Base-by-base conservation (phyloP, 352 stramenopile genomes). In the Phytopythium sindhum region DNA sequence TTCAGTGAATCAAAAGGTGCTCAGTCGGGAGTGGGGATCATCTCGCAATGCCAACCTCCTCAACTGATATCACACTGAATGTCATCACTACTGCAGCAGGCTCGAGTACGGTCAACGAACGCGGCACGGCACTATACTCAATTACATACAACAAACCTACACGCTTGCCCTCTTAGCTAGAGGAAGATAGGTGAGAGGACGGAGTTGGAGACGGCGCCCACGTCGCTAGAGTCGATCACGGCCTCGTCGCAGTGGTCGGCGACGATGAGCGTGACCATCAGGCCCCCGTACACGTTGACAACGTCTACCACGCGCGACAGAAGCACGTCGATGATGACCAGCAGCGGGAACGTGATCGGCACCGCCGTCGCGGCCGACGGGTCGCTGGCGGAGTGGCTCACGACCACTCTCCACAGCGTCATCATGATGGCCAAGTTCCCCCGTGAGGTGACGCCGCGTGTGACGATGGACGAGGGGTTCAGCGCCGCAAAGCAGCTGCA, bases 221-320 rank as follows among this genome's bases (percentile, higher is more conserved):
- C 52, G 33, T 54, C 68, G 14, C 12, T 45, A 15, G 39, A 11
- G 24, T 56, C 52, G 11, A 80, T 63, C 28, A 80, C 72, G 4
- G 53, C 73, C 64, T 90, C 81, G 35, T 67, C 74, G 68, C 72
- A 77, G 37, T 84, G 65, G 29, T 85, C 69, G 19, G 73, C 78
- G 45, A 76, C 48, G 35, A 90, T 56, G 21, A 78, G 61, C 17
- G 72, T 77, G 26, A 86, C 52, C 23, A 84, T 48, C 14, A 86
- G 50, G 61, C 84, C 67, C 45, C 82, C 79, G 55, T 69, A 59
- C 17, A 77, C 61, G 29, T 61, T 72, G 15, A 84, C 67, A 15
- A 76, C 45, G 21, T 64, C 73, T 3, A 74, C 56, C 2, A 80
- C 54, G 41, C 67, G 69, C 7, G 71, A 67, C 17, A 86, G 66